phyloP scores from a whole-genome alignment of 345 rosid genomes.

The Laguncularia racemosa region DNA sequence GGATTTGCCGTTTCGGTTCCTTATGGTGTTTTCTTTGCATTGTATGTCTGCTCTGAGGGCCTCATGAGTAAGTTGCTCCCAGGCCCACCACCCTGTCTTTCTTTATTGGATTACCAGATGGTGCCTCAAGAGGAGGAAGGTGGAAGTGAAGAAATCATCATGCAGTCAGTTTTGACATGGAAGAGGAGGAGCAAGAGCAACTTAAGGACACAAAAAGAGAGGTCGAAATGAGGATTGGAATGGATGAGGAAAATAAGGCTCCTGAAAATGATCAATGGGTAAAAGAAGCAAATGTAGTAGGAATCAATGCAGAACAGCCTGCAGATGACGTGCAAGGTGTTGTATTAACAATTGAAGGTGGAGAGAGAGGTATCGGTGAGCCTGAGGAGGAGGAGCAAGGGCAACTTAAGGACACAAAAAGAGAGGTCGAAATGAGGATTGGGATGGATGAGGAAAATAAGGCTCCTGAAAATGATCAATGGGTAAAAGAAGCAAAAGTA shows the following conservation, averaged over 20 bases:
- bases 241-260: constrained; percentile 3
- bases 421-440: constrained; percentile 13
- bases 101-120: constrained; percentile 9
- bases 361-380: not conserved
- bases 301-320: constrained; percentile 11
- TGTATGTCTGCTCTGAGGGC: constrained; percentile 61
- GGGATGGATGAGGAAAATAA: constrained; percentile 4
- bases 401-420: too few species aligned
- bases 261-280: not conserved
- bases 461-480: not conserved
- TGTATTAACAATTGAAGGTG: constrained; percentile 13
- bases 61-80: constrained; percentile 69
- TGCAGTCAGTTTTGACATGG: constrained; percentile 4
- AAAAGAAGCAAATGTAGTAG: not conserved
- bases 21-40: constrained; percentile 48
- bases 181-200: constrained; percentile 15
- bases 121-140: constrained; percentile 3
- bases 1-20: constrained; percentile 59
- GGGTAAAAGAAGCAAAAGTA: not conserved
- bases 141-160: constrained; percentile 5
- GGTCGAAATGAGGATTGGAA: constrained; percentile 13
- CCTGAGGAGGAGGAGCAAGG: not conserved
- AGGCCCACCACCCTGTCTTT: constrained; percentile 13
- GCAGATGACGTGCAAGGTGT: constrained; percentile 1
- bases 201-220: constrained; percentile 3